A percentile compares a stretch with the other conserved stretches of the same genome.
Evolutionary conservation across 2,329 filamentous ascomycete species (phyloP).

Genomic region (Chaetomiaceae sp.): DNA sequence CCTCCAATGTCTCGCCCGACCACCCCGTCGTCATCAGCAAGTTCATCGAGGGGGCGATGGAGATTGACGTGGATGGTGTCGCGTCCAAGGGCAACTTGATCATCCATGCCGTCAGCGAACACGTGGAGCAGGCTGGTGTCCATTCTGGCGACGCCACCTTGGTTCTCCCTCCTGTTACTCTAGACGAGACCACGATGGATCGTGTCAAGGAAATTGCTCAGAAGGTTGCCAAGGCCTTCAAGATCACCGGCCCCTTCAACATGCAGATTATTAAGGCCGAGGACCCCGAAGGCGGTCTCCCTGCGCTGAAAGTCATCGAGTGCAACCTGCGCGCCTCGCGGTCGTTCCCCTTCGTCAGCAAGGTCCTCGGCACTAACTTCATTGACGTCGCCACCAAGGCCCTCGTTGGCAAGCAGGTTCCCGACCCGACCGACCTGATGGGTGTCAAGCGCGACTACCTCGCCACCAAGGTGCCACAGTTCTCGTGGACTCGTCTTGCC

Average conservation of each 20-base stretch:
- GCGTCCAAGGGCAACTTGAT: slow-evolving; percentile 81
- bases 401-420: slow-evolving; percentile 78
- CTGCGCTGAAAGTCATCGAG: slow-evolving; percentile 90
- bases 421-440: slow-evolving; percentile 85
- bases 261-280: slow-evolving; percentile 99
- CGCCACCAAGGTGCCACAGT: slow-evolving; percentile 97
- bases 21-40: slow-evolving; percentile 98
- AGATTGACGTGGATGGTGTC: slow-evolving; percentile 95
- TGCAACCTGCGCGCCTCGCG: slow-evolving; percentile 96
- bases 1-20: slow-evolving; percentile 85
- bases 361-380: slow-evolving; percentile 94
- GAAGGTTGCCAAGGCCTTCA: slow-evolving; percentile 96
- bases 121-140: slow-evolving; percentile 94
- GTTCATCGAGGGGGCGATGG: slow-evolving; percentile 93
- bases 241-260: slow-evolving; percentile 97
- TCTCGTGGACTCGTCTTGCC: slow-evolving; percentile 96
- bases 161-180: slow-evolving; percentile 77
- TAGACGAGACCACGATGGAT: slow-evolving; percentile 72
- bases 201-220: slow-evolving; percentile 92
- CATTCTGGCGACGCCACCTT: slow-evolving; percentile 97
- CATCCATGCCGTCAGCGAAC: slow-evolving; percentile 88
- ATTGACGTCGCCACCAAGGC: slow-evolving; percentile 93
- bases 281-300: slow-evolving; percentile 67
- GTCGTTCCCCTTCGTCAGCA: slow-evolving; percentile 97
- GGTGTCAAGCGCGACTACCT: slow-evolving; percentile 81